Conservation (phyloP, 495 filamentous ascomycete species). For the Cenococcum geophilum region DNA sequence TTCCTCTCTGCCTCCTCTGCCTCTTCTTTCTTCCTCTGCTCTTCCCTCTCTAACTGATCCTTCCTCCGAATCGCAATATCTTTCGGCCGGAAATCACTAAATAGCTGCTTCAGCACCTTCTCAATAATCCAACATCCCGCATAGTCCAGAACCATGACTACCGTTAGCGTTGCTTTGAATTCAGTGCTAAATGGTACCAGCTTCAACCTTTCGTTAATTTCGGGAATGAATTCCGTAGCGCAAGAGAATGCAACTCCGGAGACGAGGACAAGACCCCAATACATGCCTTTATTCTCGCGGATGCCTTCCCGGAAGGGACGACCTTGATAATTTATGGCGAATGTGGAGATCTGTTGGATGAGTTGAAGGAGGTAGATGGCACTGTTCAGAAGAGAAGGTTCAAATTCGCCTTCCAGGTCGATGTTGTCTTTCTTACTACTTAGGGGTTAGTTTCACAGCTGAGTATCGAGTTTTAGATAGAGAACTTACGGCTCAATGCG, state of each 20-base stretch:
- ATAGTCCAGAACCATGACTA: slow-evolving; percentile 84
- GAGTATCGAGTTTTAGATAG: slow-evolving; percentile 1
- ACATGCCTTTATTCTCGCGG: slow-evolving; percentile 95
- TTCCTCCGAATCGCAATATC: slow-evolving; percentile 83
- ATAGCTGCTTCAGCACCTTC: slow-evolving; percentile 74
- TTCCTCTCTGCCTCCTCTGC: slow-evolving; percentile 25
- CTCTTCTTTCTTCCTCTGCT: slow-evolving; percentile 59
- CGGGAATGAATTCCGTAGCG: slow-evolving; percentile 92
- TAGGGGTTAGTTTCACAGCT: not conserved
- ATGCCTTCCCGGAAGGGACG: slow-evolving; percentile 95
- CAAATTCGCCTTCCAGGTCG: slow-evolving; percentile 92
- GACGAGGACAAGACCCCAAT: slow-evolving; percentile 86
- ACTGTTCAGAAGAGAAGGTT: slow-evolving; percentile 89
- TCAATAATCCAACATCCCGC: slow-evolving; percentile 84
- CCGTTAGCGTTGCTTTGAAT: slow-evolving; percentile 83
- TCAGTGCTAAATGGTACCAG: slow-evolving; percentile 87
- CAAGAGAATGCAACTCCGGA: slow-evolving; percentile 89
- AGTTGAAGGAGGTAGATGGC: slow-evolving; percentile 97
- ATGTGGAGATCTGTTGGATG: slow-evolving; percentile 98
- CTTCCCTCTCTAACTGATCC: slow-evolving; percentile 81
- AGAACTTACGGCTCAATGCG: slow-evolving; percentile 67
- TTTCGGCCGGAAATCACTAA: slow-evolving; percentile 89
- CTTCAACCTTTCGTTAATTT: slow-evolving; percentile 87
- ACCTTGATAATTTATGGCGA: slow-evolving; percentile 99
- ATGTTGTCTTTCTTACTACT: slow-evolving; percentile 62